phyloP scores from a whole-genome alignment of 225 moss, liverwort and hornwort genomes.

The Ulota crispa region DNA sequence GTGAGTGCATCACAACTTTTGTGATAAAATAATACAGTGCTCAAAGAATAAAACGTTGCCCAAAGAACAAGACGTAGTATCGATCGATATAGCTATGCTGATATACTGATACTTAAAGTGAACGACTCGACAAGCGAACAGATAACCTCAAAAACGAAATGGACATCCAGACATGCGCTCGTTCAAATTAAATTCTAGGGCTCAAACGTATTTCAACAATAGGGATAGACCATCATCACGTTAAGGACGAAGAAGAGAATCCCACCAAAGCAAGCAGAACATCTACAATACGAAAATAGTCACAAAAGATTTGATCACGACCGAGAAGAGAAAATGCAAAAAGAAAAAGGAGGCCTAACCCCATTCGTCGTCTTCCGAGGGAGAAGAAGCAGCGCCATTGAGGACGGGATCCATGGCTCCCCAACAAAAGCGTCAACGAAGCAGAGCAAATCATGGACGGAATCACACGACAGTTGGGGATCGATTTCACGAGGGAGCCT shows the following conservation, averaged over 20 bases:
- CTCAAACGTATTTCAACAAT: background rate
- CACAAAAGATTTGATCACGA: too few relatives aligned
- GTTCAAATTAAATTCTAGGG: conserved; percentile 8
- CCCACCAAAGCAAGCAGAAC: conserved; percentile 22
- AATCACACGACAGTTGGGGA: conserved; percentile 35
- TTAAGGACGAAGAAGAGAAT: conserved; percentile 19
- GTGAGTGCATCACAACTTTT: too few relatives aligned
- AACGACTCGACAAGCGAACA: background rate
- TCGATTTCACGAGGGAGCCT: conserved; percentile 27
- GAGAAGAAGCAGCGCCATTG: conserved; percentile 52
- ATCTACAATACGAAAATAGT: background rate
- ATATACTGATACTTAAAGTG: background rate
- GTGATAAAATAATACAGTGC: background rate
- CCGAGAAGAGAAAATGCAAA: too few relatives aligned
- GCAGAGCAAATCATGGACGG: conserved; percentile 64
- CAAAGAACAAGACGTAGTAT: background rate
- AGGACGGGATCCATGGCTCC: conserved; percentile 69
- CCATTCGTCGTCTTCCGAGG: conserved; percentile 70
- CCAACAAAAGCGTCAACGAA: conserved; percentile 39
- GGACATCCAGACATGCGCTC: background rate
- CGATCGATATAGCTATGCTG: background rate
- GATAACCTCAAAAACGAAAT: background rate
- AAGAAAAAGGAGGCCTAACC: too few relatives aligned
- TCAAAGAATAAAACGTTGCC: background rate
- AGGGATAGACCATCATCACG: background rate